phyloP scores from a whole-genome alignment of 805 yeast genomes.

The Teunomyces gatunensis region DNA sequence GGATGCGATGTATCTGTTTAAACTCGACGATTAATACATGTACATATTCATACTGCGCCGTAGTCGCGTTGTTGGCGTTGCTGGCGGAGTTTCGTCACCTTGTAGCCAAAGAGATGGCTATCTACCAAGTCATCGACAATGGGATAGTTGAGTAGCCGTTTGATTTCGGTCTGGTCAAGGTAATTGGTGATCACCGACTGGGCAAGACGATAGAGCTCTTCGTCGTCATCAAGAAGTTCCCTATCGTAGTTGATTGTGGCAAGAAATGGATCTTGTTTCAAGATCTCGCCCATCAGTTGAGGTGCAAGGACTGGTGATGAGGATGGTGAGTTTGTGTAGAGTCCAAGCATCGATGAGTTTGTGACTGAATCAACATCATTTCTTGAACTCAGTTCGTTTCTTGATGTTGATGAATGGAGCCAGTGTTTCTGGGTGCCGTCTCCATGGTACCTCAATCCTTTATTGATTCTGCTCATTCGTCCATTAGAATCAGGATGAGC shows the following conservation, averaged over 20 bases:
- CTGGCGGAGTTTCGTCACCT: constrained; percentile 36
- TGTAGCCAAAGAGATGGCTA: constrained; percentile 42
- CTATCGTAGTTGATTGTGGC: constrained; percentile 24
- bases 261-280: constrained; percentile 8
- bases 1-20: constrained; percentile 39
- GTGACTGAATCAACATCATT: too few relatives aligned
- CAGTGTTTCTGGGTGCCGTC: constrained; percentile 84
- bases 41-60: constrained; percentile 25
- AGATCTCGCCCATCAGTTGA: constrained; percentile 10
- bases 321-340: constrained; percentile 27
- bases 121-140: constrained; percentile 41
- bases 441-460: constrained; percentile 77
- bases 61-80: constrained; percentile 19
- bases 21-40: constrained; percentile 32
- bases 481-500: constrained; percentile 68
- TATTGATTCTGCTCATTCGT: constrained; percentile 65
- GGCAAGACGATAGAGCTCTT: constrained; percentile 31
- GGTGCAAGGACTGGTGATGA: constrained; percentile 17
- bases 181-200: constrained; percentile 29
- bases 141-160: constrained; percentile 39
- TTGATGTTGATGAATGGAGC: constrained; percentile 36
- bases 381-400: too few relatives aligned
- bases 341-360: constrained; percentile 24
- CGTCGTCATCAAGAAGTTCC: constrained; percentile 40
- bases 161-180: constrained; percentile 33